Conservation (phyloP, 164 flowering plant species). For the Nymphaea colorata region DNA sequence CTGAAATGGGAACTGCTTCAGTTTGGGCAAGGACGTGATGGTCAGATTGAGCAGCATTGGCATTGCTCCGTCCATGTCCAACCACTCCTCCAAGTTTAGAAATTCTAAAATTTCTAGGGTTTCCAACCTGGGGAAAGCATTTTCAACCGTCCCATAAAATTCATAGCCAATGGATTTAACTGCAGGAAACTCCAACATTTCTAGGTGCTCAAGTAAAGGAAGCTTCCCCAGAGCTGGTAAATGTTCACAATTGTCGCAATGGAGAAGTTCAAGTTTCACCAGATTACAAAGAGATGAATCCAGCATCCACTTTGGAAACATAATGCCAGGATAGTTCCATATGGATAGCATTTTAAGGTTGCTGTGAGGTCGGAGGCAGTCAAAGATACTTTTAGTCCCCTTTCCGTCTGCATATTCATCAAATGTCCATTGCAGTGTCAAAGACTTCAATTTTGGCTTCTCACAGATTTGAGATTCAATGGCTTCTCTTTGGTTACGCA, state of each 20-base stretch:
- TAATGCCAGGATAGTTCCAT: not conserved
- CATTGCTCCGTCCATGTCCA: not conserved
- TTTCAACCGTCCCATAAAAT: not conserved
- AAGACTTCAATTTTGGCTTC: not conserved
- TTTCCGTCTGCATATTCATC: not conserved
- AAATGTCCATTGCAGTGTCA: not conserved
- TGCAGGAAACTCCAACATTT: not conserved
- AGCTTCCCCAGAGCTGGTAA: not conserved
- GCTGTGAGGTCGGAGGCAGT: not conserved
- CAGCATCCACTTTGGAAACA: not conserved
- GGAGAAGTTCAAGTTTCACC: not conserved
- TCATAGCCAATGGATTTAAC: not conserved
- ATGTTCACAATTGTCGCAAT: not conserved
- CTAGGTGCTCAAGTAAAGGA: not conserved
- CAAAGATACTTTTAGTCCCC: not conserved
- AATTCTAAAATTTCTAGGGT: not conserved
- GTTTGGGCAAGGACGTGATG: not conserved
- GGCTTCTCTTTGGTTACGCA: not conserved
- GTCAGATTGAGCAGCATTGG: not conserved
- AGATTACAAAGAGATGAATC: not conserved
- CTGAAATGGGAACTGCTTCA: not conserved
- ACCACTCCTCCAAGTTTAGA: not conserved
- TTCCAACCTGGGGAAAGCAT: not conserved
- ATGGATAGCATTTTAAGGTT: not conserved
- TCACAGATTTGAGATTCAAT: not conserved